phyloP scores from a whole-genome alignment of 805 yeast species.

The Scheffersomyces coipomensis region DNA sequence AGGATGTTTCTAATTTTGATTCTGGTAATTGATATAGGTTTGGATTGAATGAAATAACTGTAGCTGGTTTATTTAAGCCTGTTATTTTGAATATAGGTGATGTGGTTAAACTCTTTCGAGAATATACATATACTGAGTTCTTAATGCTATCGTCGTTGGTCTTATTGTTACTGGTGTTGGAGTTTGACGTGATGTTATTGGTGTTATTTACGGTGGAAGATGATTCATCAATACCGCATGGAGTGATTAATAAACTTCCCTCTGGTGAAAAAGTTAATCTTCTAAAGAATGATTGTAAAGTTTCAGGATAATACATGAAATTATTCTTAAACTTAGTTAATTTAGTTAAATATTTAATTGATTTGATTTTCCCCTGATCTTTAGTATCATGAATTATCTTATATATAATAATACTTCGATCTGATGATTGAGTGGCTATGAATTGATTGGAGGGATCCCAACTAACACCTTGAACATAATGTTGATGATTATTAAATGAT shows the following conservation, averaged over 20 bases:
- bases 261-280: constrained; percentile 86
- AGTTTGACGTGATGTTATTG: neutral
- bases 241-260: constrained; percentile 76
- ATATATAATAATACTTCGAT: constrained; percentile 77
- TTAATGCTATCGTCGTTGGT: constrained; percentile 34
- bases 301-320: constrained; percentile 73
- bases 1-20: neutral
- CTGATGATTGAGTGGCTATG: constrained; percentile 87
- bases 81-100: constrained; percentile 80
- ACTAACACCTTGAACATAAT: constrained; percentile 91
- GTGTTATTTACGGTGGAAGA: neutral
- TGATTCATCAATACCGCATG: constrained; percentile 57
- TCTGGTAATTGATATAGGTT: constrained; percentile 45
- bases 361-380: constrained; percentile 18
- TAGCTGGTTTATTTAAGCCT: constrained; percentile 78
- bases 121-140: constrained; percentile 78
- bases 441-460: constrained; percentile 89
- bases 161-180: constrained; percentile 5
- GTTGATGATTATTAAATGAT: constrained; percentile 71
- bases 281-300: constrained; percentile 87
- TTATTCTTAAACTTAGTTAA: constrained; percentile 10
- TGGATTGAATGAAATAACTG: constrained; percentile 80
- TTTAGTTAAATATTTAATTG: constrained; percentile 14
- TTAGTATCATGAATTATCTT: neutral
- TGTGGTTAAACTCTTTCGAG: constrained; percentile 63